phyloP scores from a whole-genome alignment of 495 filamentous ascomycete genomes.

The Diplogelasinospora grovesii region DNA sequence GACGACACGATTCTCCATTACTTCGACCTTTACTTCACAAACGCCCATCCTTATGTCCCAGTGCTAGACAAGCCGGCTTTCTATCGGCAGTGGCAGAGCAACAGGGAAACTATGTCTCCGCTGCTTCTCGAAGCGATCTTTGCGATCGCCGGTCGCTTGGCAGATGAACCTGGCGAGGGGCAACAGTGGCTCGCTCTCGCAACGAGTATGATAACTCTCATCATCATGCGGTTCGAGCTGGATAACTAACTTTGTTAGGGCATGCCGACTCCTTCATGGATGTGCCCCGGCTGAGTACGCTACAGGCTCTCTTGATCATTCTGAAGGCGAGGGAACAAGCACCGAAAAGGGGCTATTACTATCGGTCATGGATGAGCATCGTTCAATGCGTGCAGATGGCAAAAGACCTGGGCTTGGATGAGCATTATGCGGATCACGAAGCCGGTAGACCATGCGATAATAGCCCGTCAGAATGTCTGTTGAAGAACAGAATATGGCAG shows the following conservation, averaged over 20 bases:
- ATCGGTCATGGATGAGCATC: conserved; percentile 95
- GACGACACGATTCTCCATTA: conserved; percentile 77
- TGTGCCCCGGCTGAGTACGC: conserved; percentile 83
- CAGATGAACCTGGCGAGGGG: conserved; percentile 75
- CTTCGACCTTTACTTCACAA: conserved; percentile 86
- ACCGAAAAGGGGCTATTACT: conserved; percentile 93
- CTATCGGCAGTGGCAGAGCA: conserved; percentile 87
- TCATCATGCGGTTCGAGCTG: conserved; percentile 1
- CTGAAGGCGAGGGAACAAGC: conserved; percentile 87
- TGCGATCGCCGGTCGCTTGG: conserved; percentile 77
- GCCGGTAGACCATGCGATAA: conserved; percentile 63
- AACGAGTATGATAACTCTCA: conserved; percentile 55
- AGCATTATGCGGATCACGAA: conserved; percentile 73
- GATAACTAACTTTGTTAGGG: conserved; percentile 45
- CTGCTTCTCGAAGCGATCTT: conserved; percentile 93
- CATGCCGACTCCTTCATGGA: conserved; percentile 97
- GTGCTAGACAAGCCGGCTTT: conserved; percentile 79
- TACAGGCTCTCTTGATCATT: conserved; percentile 83
- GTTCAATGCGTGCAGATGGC: conserved; percentile 89
- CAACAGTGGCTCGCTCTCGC: conserved; percentile 93
- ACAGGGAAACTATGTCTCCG: conserved; percentile 81
- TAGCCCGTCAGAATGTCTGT: conserved; percentile 64
- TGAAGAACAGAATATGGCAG: conserved; percentile 88
- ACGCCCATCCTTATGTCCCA: conserved; percentile 95
- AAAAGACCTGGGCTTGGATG: conserved; percentile 85